Base-by-base conservation (phyloP, 2,329 filamentous ascomycete species). In the Ophiostoma himal-ulmi region DNA sequence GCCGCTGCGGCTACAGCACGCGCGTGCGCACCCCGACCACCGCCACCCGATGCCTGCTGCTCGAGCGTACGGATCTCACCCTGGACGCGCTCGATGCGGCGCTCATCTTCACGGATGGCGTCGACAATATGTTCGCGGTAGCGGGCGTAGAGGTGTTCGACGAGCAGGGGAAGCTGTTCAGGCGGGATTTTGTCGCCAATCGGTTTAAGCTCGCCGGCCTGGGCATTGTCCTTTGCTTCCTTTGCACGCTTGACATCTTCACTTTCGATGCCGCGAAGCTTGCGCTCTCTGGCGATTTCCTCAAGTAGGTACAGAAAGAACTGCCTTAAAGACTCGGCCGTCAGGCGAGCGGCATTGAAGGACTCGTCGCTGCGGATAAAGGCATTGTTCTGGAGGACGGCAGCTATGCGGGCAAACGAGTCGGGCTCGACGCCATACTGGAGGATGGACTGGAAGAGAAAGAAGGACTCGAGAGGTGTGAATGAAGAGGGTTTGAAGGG, bases 221-320 rank as follows among this genome's bases (percentile, higher is more conserved):
- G 26, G 64, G 7, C 64, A 30, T 30, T 30, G n/a, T 84, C 81
- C 94, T 96, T 75, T 91, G 87, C 37, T 82, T 94, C 95, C 78
- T 86, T 89, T 7, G 67, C 60, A 20, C 52, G 36, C 11, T 88
- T 85, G 70, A 84, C 86, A 6, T 86, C 74, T 69, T 54, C 76
- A 73, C 75, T 78, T 75, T 74, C 64, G 67, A 75, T 79, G 75
- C 68, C 74, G 74, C 82, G 11, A 14, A 65, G 34, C 36, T 65
- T 65, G 10, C 66, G 83, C 79, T 78, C 73, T 90, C 86, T 70
- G 2, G 77, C 78, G 75, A 81, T 86, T 73, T 96, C 91, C 74
- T 87, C 87, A 77, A 97, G 80, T 71, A 96, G 81, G 13, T 87
- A 85, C 74, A 93, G 81, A 78, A 96, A 97, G 69, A 95, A 84